These are phyloP conservation scores for Zygotorulaspora chibaensis DNA, from an alignment of 805 yeast genomes.

Conservation along the genomic window DNA sequence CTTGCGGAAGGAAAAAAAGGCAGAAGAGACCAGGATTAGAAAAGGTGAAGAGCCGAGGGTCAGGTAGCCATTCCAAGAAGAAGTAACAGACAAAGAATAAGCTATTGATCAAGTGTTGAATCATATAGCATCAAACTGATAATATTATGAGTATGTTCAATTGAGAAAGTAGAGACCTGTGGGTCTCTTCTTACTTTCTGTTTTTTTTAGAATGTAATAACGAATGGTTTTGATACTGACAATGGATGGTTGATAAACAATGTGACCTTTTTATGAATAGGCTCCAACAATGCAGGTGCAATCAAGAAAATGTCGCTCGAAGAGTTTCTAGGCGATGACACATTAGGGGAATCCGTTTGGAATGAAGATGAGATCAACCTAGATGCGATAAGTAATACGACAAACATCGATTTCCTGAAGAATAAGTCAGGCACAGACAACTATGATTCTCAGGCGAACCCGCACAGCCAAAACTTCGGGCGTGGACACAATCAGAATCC, in stretches of 20 bases:
- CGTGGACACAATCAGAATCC: conserved; percentile 12
- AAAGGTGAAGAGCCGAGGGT: background rate
- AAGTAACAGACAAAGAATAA: background rate
- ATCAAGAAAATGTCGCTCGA: conserved; percentile 44
- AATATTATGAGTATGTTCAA: conserved; percentile 1
- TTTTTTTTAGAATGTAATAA: background rate
- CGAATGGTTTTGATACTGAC: conserved; percentile 2
- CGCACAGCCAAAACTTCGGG: conserved; percentile 12
- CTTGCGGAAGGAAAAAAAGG: background rate
- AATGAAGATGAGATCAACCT: conserved; percentile 34
- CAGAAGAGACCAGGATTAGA: background rate
- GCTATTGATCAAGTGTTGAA: background rate
- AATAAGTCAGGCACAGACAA: conserved; percentile 12
- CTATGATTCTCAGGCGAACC: conserved; percentile 1
- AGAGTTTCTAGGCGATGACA: conserved; percentile 43
- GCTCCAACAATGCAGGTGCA: conserved; percentile 21
- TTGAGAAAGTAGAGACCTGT: background rate
- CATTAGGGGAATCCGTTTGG: conserved; percentile 37
- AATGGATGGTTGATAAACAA: background rate
- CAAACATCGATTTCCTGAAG: conserved; percentile 30
- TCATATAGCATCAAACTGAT: background rate
- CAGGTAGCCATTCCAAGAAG: background rate
- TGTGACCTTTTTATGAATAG: conserved; percentile 5
- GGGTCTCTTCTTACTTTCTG: background rate
- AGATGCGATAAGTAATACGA: conserved; percentile 33